These are phyloP conservation scores for Sisymbrium irio DNA, from an alignment of 345 rosid species.

Conservation along the genomic window DNA sequence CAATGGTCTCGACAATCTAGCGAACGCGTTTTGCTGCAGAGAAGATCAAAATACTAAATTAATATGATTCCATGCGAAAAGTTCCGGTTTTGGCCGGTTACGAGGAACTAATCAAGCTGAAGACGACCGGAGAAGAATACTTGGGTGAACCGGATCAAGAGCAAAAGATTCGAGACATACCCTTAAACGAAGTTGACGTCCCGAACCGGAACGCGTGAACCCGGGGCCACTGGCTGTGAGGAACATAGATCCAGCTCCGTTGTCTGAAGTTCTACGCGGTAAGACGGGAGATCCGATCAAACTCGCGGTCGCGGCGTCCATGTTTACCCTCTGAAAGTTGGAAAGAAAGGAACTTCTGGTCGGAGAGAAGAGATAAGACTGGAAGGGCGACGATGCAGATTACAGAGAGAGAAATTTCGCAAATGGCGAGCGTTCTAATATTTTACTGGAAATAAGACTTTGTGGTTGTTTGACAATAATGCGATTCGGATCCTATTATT, in stretches of 20 bases:
- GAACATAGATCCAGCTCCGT: slow-evolving; percentile 39
- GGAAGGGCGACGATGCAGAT: background rate
- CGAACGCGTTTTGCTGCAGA: slow-evolving; percentile 23
- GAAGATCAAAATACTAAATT: background rate
- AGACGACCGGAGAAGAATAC: background rate
- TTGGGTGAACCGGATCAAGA: background rate
- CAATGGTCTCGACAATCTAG: slow-evolving; percentile 12
- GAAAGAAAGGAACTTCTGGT: slow-evolving; percentile 1
- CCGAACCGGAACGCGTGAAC: slow-evolving; percentile 31
- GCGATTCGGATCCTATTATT: background rate
- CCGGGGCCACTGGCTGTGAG: slow-evolving; percentile 37
- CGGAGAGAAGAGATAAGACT: slow-evolving; percentile 20
- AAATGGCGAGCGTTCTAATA: slow-evolving; percentile 5
- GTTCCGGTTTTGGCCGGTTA: background rate
- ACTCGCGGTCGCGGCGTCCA: slow-evolving; percentile 50
- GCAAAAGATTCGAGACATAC: slow-evolving; percentile 24
- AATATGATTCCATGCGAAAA: background rate
- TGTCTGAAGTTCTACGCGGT: slow-evolving; percentile 28
- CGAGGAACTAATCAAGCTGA: no score
- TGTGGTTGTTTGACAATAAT: slow-evolving; percentile 10
- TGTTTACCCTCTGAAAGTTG: slow-evolving; percentile 14
- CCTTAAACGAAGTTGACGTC: slow-evolving; percentile 28
- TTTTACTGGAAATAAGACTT: slow-evolving; percentile 11
- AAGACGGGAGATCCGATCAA: slow-evolving; percentile 38
- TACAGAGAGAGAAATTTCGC: background rate